A percentile compares a stretch with the other conserved stretches of the same genome.
These are phyloP conservation scores for Teunomyces tritomae DNA, from an alignment of 805 yeast species.

Conservation along the genomic window DNA sequence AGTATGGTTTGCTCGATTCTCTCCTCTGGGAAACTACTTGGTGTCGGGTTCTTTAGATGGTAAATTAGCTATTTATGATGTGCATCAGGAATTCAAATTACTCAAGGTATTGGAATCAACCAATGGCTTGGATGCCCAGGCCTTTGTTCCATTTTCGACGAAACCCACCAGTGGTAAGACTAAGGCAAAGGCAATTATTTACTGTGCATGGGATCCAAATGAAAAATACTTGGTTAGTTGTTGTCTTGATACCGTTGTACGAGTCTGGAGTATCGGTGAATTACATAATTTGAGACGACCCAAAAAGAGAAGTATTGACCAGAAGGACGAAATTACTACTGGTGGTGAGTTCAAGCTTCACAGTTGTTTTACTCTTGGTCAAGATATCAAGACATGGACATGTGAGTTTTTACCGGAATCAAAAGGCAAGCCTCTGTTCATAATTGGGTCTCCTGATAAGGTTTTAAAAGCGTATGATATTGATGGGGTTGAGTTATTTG, in stretches of 20 bases:
- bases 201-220: conserved; percentile 73
- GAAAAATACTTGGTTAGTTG: conserved; percentile 67
- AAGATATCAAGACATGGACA: conserved; percentile 38
- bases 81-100: conserved; percentile 38
- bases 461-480: conserved; percentile 41
- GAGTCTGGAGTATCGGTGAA: conserved; percentile 62
- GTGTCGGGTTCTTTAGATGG: conserved; percentile 79
- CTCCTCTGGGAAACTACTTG: conserved; percentile 70
- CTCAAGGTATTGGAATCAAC: conserved; percentile 27
- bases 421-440: conserved; percentile 47
- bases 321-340: conserved; percentile 14
- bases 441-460: conserved; percentile 77
- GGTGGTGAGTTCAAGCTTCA: conserved; percentile 18
- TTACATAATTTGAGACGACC: conserved; percentile 15
- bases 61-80: conserved; percentile 63
- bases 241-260: conserved; percentile 66
- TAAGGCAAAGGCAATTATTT: conserved; percentile 55
- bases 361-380: conserved; percentile 40
- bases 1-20: conserved; percentile 80
- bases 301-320: conserved; percentile 23
- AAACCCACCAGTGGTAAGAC: conserved; percentile 26
- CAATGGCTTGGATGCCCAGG: conserved; percentile 22
- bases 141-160: conserved; percentile 24
- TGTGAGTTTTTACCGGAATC: conserved; percentile 67
- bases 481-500: conserved; percentile 41